phyloP scores from a whole-genome alignment of 805 yeast species.

The Kluyveromyces starmeri region DNA sequence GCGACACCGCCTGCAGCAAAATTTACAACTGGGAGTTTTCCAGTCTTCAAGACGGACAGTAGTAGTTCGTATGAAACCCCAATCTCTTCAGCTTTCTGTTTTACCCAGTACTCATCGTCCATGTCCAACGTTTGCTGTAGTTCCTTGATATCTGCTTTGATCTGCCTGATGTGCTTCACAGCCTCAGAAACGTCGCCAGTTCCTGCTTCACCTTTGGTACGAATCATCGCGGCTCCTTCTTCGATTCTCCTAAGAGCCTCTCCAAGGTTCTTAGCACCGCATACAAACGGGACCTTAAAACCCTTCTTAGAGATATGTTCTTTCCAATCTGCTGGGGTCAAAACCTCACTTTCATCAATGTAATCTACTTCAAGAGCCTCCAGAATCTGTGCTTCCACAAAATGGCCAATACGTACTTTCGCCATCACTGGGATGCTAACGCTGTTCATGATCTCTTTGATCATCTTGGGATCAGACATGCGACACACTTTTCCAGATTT shows the following conservation, averaged over 20 bases:
- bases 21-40: conserved; percentile 72
- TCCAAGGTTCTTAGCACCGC: conserved; percentile 76
- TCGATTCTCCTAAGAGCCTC: conserved; percentile 70
- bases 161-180: conserved; percentile 59
- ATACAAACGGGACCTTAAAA: conserved; percentile 69
- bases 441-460: conserved; percentile 55
- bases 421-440: conserved; percentile 79
- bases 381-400: conserved; percentile 71
- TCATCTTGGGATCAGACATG: conserved; percentile 80
- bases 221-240: conserved; percentile 83
- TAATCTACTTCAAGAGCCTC: conserved; percentile 67
- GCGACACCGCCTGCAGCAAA: conserved; percentile 89
- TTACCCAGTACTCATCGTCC: conserved; percentile 36
- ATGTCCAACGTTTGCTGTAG: conserved; percentile 32
- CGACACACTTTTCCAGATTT: conserved; percentile 75
- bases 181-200: conserved; percentile 84
- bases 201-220: conserved; percentile 86
- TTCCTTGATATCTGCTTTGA: conserved; percentile 43
- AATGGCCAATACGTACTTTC: conserved; percentile 75
- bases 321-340: conserved; percentile 70
- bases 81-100: conserved; percentile 42
- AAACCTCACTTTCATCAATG: conserved; percentile 77
- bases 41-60: conserved; percentile 34
- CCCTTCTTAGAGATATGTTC: conserved; percentile 53
- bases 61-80: conserved; percentile 54